Base-by-base conservation (phyloP, 2,329 filamentous ascomycete species). In the Microsporum audouinii region DNA sequence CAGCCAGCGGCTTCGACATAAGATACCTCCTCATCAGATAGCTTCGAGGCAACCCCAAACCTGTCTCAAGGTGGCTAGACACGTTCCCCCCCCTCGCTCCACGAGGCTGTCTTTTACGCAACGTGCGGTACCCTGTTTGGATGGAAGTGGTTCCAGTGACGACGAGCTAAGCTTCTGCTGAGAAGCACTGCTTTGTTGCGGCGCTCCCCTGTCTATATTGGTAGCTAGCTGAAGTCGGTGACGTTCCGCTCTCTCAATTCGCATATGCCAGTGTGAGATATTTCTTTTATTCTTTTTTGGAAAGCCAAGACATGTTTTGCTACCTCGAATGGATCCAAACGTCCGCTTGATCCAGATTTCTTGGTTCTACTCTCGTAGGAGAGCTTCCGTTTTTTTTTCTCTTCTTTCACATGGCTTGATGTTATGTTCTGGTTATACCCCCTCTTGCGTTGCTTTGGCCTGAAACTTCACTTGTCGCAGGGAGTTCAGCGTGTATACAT, bases 131-230 rank as follows among this genome's bases (percentile, higher is more conserved):
- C 57, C 51, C 14, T 51, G 57, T 14, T 59, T 53, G 1, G 38
- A 61, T 23, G 12, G 31, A 29, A 29, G 53, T 12, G 33, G 36
- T 31, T 61, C 59, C 10, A 63, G 61, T 57, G 63, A 64, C 4
- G 63, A 64, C 34, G 63, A 64, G 57, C 41, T 64, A 49, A 64
- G 63, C 55, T 61, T 64, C 60, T 43, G 34, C n/a, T 57, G 36
- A 57, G 4, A 17, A 31, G 17, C 39, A 43, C 5, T 41, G 43
- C n/a, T 33, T 33, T 17, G 27, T 36, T 14, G 33, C 51, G 5
- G 1, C 2, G n/a, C 33, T 34, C 17, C 31, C 51, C 51, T 17
- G n/a, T 27, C 14, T 12, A 23, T 47, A 23, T 23, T 12, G 8
- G 7, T 47, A 39, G 43, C 17, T 17, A 8, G 43, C 23, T 2